phyloP scores from a whole-genome alignment of 2,329 filamentous ascomycete species.

The Ustulina deusta region DNA sequence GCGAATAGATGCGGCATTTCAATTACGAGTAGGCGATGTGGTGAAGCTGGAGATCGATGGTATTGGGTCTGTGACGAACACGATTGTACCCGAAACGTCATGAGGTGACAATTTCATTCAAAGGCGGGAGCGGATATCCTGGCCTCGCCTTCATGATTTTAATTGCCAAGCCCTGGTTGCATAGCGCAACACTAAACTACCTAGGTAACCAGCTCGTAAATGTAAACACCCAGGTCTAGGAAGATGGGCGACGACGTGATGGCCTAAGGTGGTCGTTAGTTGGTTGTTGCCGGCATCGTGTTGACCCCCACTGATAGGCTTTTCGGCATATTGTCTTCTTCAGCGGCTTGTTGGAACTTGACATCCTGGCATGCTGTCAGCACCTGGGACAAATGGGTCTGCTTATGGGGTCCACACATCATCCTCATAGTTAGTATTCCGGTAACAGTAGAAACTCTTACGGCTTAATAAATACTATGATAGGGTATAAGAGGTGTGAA shows the following conservation, averaged over 20 bases:
- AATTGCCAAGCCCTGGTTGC: too few relatives aligned
- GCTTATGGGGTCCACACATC: neutral
- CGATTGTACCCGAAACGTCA: constrained; percentile 38
- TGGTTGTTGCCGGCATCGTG: neutral
- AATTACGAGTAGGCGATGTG: constrained; percentile 42
- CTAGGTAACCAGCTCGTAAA: neutral
- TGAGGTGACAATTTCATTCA: neutral
- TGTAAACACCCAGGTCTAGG: neutral
- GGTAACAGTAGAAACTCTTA: neutral
- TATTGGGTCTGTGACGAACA: constrained; percentile 47
- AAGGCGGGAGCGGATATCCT: neutral
- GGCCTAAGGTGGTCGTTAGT: neutral
- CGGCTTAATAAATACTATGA: too few relatives aligned
- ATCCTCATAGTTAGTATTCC: neutral
- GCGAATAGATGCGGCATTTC: constrained; percentile 39
- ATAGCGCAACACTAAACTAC: neutral
- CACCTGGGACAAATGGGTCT: neutral
- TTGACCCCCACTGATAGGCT: neutral
- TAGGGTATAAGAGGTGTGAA: neutral
- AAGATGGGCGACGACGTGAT: neutral
- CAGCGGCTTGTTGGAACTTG: neutral
- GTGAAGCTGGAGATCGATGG: constrained; percentile 48
- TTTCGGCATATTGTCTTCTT: constrained; percentile 25
- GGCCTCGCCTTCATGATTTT: neutral
- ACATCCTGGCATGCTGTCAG: neutral